Evolutionary conservation across 129 eudicot species (phyloP), one percentile per base, ranked within the genome.

Genomic region (Flaveria bidentis): DNA sequence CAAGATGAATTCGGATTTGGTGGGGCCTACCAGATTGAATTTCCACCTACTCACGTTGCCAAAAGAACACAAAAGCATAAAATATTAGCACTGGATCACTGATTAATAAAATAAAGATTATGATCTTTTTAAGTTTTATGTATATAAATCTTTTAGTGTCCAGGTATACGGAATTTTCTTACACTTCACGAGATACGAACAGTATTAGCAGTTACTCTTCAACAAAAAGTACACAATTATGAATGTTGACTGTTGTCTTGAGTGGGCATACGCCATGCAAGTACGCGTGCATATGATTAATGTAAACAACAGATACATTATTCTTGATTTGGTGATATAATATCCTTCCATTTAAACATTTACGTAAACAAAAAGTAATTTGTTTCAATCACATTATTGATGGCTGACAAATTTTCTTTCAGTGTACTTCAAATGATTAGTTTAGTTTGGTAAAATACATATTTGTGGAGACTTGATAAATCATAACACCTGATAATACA

Each of bases 11-110:
- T 67, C 97, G 97, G 25, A 93, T 93, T 80, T 93, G 98, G 78
- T 93, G 98, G 14, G 98, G 97, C 83, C 98, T 87, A 61, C 98
- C 98, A 26, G 98, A 93, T 84, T 93, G 95, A 78, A 93, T 93
- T 83, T 91, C 91, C 75, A 93, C 97, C 98, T 93, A 67, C 60
- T 47, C 76, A 82, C 73, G 77, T 63, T 76, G 49, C 45, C 80
- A 79, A 71, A 69, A 20, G 3, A 30, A 58, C 10, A 85, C 50
- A 60, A 23, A 49, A 73, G 18, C 56, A 17, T 28, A 33, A 30
- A 74, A 74, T 14, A 28, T 33, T 9, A 23, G 49, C 44, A 72
- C 56, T 44, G 22, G 41, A n/a, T 26, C 39, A 33, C 41, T 36
- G 41, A 36, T 36, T 3, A 79, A 69, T 49, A 17, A 46, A 50